Evolutionary conservation across 495 filamentous ascomycete species (phyloP), one percentile per base, ranked within the genome.

Genomic region (Sporormia fimetaria): DNA sequence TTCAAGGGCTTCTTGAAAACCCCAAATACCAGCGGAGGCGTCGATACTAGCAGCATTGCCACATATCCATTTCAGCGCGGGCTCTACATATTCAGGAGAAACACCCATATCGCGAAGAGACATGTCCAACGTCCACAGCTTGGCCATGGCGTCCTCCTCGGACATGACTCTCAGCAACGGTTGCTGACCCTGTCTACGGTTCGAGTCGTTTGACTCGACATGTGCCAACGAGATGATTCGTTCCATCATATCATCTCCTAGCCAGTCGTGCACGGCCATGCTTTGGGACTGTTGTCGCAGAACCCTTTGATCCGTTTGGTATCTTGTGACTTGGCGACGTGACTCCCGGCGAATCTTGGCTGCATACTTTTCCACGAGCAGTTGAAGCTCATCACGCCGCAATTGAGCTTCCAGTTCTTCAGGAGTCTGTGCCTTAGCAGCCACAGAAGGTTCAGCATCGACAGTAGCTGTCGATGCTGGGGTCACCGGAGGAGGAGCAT

Each of bases 401-500:
- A 94, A 67, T 56, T 86, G 80, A 40, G 63, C 71, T 52, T 92
- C 87, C 18, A 92, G 77, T 51, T 94, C 85, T 53, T 92, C 87
- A 3, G 86, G 81, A 11, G 71, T 78, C 28, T 61, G 61, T 32
- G 57, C 43, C 7, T 51, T 50, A 4, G 46, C 15, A 31, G 49
- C 45, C 1, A 28, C 4, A 6, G 21, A 10, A 11, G 35, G 12
- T 20, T 15, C 28, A 3, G 9, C 6, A n/a, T 25, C 14, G 6
- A 6, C 17, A 5, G 21, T 14, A 14, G 16, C 2, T 22, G 38
- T 16, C 5, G 32, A 21, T 12, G 9, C 22, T 25, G 26, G 29
- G 14, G n/a, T 24, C 37, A n/a, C 27, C 9, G 18, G 18, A 23
- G 11, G 20, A 14, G 9, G 16, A 18, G 16, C 15, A 23, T 44